Percentiles rank a stretch among this genome's conserved stretches.
These are phyloP conservation scores for Aspergillus fumigatus DNA, from an alignment of 2,329 filamentous ascomycete genomes.

Conservation along the genomic window DNA sequence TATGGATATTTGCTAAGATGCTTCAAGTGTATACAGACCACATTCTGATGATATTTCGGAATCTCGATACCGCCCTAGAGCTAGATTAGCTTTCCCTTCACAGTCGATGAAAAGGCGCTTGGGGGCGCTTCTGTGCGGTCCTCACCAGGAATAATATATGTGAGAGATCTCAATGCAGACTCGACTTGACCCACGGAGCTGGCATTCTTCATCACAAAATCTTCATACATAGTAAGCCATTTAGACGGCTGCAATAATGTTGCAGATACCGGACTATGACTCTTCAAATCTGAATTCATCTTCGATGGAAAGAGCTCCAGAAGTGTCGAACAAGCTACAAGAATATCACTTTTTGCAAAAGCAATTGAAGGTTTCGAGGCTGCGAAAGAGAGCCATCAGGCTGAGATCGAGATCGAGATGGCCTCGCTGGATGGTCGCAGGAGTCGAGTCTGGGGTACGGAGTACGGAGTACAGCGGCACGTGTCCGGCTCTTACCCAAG, in stretches of 20 bases:
- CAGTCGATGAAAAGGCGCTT: neutral
- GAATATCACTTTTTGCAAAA: neutral
- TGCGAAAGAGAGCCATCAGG: neutral
- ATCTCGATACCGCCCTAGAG: slow-evolving; percentile 52
- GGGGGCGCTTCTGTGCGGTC: neutral
- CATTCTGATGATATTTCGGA: slow-evolving; percentile 94
- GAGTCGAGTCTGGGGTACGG: slow-evolving; percentile 3
- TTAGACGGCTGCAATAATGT: slow-evolving; percentile 35
- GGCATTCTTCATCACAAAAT: slow-evolving; percentile 93
- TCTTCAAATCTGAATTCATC: slow-evolving; percentile 32
- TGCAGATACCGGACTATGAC: slow-evolving; percentile 24
- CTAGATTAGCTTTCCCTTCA: slow-evolving; percentile 3
- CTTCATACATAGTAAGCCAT: slow-evolving; percentile 43
- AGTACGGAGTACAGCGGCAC: slow-evolving; percentile 12
- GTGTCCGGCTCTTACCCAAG: slow-evolving; percentile 27
- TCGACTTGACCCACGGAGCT: slow-evolving; percentile 94
- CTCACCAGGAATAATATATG: slow-evolving; percentile 84
- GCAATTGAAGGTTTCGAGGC: neutral
- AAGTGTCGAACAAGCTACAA: neutral
- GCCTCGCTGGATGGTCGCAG: neutral
- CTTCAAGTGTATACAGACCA: slow-evolving; percentile 40
- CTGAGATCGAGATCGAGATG: neutral
- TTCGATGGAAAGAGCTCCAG: slow-evolving; percentile 7
- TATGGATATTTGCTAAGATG: neutral
- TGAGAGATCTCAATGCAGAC: slow-evolving; percentile 83